These are phyloP conservation scores for Rhodotorula glutinis DNA, from an alignment of 1,284 basidiomycete genomes.

Conservation along the genomic window DNA sequence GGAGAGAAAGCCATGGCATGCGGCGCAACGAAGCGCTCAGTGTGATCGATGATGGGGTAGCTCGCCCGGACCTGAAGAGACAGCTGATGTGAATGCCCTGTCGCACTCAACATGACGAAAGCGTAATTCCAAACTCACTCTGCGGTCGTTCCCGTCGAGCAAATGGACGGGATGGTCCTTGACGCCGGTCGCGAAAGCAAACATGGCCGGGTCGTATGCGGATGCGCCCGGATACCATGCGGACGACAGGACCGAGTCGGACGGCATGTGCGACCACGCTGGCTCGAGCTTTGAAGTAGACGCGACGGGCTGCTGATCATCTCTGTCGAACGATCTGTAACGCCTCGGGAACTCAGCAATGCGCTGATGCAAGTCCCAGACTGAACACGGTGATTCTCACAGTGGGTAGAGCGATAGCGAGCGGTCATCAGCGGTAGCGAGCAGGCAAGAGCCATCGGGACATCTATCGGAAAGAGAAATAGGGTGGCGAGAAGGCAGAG, in stretches of 20 bases:
- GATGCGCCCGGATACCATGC: slow-evolving; percentile 38
- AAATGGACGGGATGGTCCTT: slow-evolving; percentile 39
- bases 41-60: slow-evolving; percentile 84
- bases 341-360: neutral
- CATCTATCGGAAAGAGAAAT: slow-evolving; percentile 18
- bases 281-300: slow-evolving; percentile 8
- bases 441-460: slow-evolving; percentile 31
- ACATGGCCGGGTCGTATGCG: slow-evolving; percentile 22
- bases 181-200: slow-evolving; percentile 34
- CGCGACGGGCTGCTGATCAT: neutral
- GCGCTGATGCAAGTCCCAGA: no score
- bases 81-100: neutral
- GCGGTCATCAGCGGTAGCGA: slow-evolving; percentile 34
- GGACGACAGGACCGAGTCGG: slow-evolving; percentile 34
- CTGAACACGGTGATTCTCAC: neutral
- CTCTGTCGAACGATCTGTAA: neutral
- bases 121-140: slow-evolving; percentile 8
- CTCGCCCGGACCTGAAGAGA: slow-evolving; percentile 70
- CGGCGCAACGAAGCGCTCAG: slow-evolving; percentile 80
- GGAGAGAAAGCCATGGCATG: slow-evolving; percentile 74
- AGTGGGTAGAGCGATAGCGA: slow-evolving; percentile 26
- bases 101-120: no score
- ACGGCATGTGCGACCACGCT: slow-evolving; percentile 19
- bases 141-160: slow-evolving; percentile 25
- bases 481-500: no score